These are phyloP conservation scores for Notholithocarpus densiflorus DNA, from an alignment of 306 rosid species.

Conservation along the genomic window DNA sequence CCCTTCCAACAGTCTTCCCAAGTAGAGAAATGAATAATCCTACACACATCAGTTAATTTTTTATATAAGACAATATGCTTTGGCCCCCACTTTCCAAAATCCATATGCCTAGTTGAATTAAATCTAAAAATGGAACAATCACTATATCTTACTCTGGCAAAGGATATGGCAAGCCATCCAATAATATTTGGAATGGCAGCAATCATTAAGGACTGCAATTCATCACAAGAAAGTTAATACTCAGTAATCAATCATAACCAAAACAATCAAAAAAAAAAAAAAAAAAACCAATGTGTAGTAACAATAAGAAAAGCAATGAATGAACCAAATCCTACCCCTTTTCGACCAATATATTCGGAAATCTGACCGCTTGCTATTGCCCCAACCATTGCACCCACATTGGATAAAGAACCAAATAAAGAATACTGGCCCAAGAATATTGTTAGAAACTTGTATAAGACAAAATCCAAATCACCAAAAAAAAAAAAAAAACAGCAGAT, in stretches of 20 bases:
- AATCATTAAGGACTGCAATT: conserved; percentile 79
- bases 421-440: conserved; percentile 57
- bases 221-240: conserved; percentile 22
- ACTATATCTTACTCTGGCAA: conserved; percentile 67
- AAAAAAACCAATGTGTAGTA: not conserved
- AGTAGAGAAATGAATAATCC: conserved; percentile 91
- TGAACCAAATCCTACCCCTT: conserved; percentile 63
- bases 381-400: conserved; percentile 98
- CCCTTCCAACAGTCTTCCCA: conserved; percentile 98
- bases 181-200: conserved; percentile 90
- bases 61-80: conserved; percentile 2
- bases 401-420: conserved; percentile 84
- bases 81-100: not conserved
- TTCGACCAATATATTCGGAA: conserved; percentile 89
- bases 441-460: conserved; percentile 16
- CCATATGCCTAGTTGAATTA: not conserved
- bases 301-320: not conserved
- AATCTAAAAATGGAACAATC: not conserved
- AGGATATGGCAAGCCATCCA: conserved; percentile 88
- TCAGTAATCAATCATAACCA: conserved; percentile 14
- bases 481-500: not conserved
- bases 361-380: conserved; percentile 97
- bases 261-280: not conserved
- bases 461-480: not conserved
- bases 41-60: conserved; percentile 24